Evolutionary conservation across 345 rosid genomes (phyloP).

Genomic region (Salix suchowensis): DNA sequence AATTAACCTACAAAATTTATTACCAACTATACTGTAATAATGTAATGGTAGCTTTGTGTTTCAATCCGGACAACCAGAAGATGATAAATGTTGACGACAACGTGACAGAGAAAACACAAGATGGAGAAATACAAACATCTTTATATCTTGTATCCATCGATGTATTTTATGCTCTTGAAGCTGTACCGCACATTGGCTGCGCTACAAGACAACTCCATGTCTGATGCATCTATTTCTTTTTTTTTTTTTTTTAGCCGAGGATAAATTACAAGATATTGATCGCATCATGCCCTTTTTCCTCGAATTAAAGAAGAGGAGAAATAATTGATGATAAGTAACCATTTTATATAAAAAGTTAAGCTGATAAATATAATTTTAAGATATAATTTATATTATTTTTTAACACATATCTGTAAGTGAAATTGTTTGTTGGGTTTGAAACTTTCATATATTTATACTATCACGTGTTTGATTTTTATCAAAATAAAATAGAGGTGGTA

Average conservation of each 20-base stretch:
- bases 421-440: too few species aligned
- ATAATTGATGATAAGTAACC: too few species aligned
- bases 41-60: background rate
- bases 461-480: too few species aligned
- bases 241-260: too few species aligned
- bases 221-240: background rate
- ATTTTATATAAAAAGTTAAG: background rate
- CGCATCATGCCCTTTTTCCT: background rate
- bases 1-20: too few species aligned
- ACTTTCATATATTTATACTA: too few species aligned
- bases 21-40: too few species aligned
- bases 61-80: background rate
- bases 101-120: background rate
- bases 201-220: background rate
- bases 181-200: background rate
- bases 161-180: background rate
- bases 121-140: background rate
- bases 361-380: too few species aligned
- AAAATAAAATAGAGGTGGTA: too few species aligned
- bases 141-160: background rate
- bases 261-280: too few species aligned
- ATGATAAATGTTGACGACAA: background rate
- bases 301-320: background rate
- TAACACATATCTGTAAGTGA: accelerated
- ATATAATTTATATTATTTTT: too few species aligned